Percentiles rank a stretch among this genome's conserved stretches.
phyloP scores from a whole-genome alignment of 495 filamentous ascomycete genomes.

The Penicillium arizonense region DNA sequence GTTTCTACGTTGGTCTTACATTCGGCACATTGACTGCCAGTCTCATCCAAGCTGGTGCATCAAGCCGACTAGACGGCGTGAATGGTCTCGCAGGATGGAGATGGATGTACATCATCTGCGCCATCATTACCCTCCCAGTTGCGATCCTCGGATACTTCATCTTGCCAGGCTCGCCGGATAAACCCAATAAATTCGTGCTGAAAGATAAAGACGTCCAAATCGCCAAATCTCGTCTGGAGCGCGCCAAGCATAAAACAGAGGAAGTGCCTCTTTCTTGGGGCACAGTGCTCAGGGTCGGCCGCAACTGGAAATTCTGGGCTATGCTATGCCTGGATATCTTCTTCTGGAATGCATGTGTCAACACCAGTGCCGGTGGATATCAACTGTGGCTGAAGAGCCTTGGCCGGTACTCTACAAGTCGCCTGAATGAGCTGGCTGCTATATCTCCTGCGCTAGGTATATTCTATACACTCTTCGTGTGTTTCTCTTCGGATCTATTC shows the following conservation, averaged over 20 bases:
- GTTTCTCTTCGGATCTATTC: conserved; percentile 48
- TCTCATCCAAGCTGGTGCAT: conserved; percentile 48
- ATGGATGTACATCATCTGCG: conserved; percentile 55
- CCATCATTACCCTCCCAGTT: conserved; percentile 48
- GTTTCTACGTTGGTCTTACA: conserved; percentile 49
- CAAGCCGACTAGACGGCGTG: conserved; percentile 40
- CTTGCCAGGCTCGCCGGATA: conserved; percentile 41
- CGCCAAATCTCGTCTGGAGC: conserved; percentile 26
- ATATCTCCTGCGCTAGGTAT: conserved; percentile 43
- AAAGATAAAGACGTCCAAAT: conserved; percentile 36
- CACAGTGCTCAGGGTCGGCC: conserved; percentile 27
- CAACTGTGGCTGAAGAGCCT: conserved; percentile 45
- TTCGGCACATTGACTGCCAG: conserved; percentile 51
- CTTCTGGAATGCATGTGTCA: conserved; percentile 46
- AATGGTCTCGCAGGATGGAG: conserved; percentile 50
- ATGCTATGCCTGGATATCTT: conserved; percentile 45
- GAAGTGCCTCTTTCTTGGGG: conserved; percentile 28
- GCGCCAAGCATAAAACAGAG: conserved; percentile 20
- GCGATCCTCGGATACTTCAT: conserved; percentile 43
- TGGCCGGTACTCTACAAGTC: conserved; percentile 37
- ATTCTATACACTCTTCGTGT: conserved; percentile 44
- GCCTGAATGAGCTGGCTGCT: conserved; percentile 43
- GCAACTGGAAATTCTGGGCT: conserved; percentile 37
- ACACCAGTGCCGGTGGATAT: conserved; percentile 33
- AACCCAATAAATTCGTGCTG: conserved; percentile 40